Conservation (phyloP, 2,329 filamentous ascomycete species). For the Colletotrichum lupini region DNA sequence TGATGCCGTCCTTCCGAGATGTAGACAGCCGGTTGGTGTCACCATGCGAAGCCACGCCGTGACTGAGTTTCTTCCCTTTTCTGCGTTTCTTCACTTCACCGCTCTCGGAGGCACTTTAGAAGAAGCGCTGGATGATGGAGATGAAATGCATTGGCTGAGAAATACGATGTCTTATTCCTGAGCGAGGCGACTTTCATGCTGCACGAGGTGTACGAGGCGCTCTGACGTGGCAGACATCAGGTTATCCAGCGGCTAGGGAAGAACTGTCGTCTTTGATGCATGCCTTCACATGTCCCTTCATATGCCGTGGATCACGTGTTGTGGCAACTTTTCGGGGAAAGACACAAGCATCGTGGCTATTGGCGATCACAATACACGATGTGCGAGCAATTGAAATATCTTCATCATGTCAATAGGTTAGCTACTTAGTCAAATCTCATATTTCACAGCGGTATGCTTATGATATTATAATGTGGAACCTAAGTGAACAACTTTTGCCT, state of each 20-base stretch:
- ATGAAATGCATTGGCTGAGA: neutral
- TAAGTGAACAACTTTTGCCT: neutral
- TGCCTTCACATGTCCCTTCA: neutral
- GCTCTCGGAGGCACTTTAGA: neutral
- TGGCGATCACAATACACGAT: neutral
- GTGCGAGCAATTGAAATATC: neutral
- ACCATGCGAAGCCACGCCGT: neutral
- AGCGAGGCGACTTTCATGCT: neutral
- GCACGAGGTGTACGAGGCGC: neutral
- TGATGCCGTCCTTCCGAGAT: constrained; percentile 15
- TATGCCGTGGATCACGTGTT: neutral
- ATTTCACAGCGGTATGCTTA: neutral
- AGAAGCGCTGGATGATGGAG: neutral
- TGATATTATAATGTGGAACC: neutral
- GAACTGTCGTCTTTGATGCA: neutral
- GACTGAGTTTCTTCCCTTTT: neutral
- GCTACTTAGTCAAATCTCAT: neutral
- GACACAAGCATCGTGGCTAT: neutral
- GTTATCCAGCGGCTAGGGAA: neutral
- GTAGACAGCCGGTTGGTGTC: constrained; percentile 8
- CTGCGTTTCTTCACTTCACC: constrained; percentile 2
- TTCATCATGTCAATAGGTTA: neutral
- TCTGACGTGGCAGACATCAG: constrained; percentile 6
- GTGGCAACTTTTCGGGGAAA: neutral
- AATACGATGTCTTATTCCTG: neutral